Evolutionary conservation across 306 rosid species (phyloP).

Genomic region (Vigna unguiculata): DNA sequence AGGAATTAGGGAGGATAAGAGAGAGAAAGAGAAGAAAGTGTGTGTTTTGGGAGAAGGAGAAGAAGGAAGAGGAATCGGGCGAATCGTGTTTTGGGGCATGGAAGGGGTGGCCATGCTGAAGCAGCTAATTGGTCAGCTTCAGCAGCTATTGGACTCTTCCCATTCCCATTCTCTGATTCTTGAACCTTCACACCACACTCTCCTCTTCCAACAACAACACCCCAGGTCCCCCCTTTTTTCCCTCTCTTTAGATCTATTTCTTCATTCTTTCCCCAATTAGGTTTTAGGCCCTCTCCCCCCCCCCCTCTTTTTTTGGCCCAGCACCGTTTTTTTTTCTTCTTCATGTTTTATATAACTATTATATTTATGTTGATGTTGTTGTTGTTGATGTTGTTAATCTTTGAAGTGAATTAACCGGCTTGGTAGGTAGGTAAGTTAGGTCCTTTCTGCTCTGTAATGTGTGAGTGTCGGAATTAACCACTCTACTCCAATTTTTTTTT

Average conservation of each 20-base stretch:
- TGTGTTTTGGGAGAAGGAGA: too few relatives aligned
- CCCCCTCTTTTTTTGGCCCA: not conserved
- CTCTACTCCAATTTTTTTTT: slow-evolving; percentile 1
- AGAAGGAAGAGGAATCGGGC: not conserved
- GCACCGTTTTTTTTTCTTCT: not conserved
- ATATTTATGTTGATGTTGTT: too few relatives aligned
- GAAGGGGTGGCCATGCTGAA: slow-evolving; percentile 84
- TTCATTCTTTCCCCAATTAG: not conserved
- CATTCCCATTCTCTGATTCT: slow-evolving; percentile 40
- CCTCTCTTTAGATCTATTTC: slow-evolving; percentile 36
- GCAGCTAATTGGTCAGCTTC: slow-evolving; percentile 79
- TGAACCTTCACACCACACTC: slow-evolving; percentile 48
- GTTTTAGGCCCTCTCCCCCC: not conserved
- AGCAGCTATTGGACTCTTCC: slow-evolving; percentile 59
- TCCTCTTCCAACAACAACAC: slow-evolving; percentile 44
- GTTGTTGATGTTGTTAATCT: not conserved
- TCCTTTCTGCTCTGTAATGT: slow-evolving; percentile 20
- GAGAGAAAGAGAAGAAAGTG: slow-evolving; percentile 16
- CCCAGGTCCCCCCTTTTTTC: slow-evolving; percentile 53
- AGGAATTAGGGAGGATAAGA: not conserved
- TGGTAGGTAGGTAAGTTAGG: slow-evolving; percentile 26
- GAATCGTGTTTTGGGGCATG: slow-evolving; percentile 51
- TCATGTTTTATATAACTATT: too few relatives aligned
- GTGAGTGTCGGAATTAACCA: not conserved
- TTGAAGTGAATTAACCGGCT: slow-evolving; percentile 26